phyloP scores from a whole-genome alignment of 345 rosid species.

The Corchorus capsularis region DNA sequence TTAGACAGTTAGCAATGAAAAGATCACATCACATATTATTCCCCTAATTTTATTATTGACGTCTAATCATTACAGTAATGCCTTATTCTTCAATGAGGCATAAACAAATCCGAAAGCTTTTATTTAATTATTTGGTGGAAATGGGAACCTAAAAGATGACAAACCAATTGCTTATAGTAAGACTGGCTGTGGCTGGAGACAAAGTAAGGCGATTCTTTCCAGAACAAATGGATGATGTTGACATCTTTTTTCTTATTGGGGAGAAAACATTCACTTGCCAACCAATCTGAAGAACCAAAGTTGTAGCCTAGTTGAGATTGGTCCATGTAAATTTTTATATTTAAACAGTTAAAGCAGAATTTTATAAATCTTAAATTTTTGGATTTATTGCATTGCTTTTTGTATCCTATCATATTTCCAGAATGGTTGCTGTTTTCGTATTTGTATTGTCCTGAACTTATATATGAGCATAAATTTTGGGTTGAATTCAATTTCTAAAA shows the following conservation, averaged over 20 bases:
- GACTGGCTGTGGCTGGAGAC: not conserved
- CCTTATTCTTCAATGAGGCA: not conserved
- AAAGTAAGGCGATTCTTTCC: not conserved
- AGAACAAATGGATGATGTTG: not conserved
- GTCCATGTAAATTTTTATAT: not conserved
- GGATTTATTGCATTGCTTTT: too few species aligned
- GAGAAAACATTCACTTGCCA: not conserved
- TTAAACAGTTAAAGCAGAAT: too few species aligned
- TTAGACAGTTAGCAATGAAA: not conserved
- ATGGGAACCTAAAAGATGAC: not conserved
- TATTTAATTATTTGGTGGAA: not conserved
- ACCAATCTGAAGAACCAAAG: slow-evolving; percentile 11
- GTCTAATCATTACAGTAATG: not conserved
- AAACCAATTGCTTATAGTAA: too few species aligned
- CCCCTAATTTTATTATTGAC: not conserved
- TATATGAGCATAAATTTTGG: too few species aligned
- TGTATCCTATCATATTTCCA: too few species aligned
- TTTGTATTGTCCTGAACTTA: too few species aligned
- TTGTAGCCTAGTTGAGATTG: not conserved
- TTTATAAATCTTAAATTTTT: too few species aligned
- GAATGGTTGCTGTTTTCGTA: too few species aligned
- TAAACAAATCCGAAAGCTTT: not conserved
- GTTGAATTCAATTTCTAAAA: too few species aligned
- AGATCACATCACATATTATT: not conserved
- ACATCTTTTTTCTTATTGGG: not conserved